Evolutionary conservation across 2,329 filamentous ascomycete species (phyloP), one percentile per base, ranked within the genome.

Genomic region (Trichophyton schoenleinii): DNA sequence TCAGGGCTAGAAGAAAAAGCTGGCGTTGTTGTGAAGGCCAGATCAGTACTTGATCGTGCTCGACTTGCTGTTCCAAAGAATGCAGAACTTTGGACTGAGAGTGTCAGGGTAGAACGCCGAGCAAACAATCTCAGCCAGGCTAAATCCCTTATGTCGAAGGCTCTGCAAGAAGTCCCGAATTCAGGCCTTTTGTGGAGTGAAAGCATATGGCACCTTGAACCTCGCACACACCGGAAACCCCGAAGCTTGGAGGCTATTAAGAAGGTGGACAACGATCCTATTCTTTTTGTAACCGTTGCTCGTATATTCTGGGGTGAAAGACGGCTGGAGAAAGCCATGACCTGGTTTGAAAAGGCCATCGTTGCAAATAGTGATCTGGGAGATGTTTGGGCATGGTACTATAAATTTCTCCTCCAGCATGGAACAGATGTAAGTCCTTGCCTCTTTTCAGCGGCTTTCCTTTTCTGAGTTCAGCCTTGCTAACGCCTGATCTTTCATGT

Each of bases 351-450:
- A 75, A 96, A 95, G 75, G 94, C 94, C 0, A 85, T 96, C 61
- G 80, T 96, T 60, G 79, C 94, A 11, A 91, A 99, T 70, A 84
- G 87, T 41, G 91, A 97, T 72, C 78, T 85, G 58, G 94, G 94
- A 58, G 95, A 99, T 77, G 88, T 86, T 9, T 99, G 95, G 95
- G 92, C 91, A 20, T 99, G 92, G 92, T 99, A 96, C 74, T 94
- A 91, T 74, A 91, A 92, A 73, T 99, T 97, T 73, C 71, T 97
- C 66, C 72, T 85, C 67, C 89, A 96, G 79, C 91, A 99, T 75
- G 95, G 94, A 8, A 96, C 91, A 3, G 87, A 90, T 66, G 78
- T 80, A 70, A 69, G 77, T 55, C n/a, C 2, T 22, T 57, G n/a
- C 41, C n/a, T 6, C 11, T 31, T 53, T 20, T 36, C 7, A 36